These are phyloP conservation scores for Schrenkiella parvula DNA, from an alignment of 345 rosid species.

Conservation along the genomic window DNA sequence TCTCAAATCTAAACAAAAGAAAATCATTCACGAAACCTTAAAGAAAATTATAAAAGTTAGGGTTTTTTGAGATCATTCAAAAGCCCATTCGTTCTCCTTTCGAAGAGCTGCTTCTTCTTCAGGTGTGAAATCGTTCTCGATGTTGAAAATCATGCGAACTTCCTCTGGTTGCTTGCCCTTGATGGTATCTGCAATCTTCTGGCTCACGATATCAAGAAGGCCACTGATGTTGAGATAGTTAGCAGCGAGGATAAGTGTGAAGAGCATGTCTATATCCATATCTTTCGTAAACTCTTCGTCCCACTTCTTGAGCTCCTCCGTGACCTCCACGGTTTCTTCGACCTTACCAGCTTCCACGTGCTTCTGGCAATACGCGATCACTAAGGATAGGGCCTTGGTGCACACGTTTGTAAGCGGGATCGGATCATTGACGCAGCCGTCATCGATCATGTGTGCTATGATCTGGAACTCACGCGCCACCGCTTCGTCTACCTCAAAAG, in stretches of 20 bases:
- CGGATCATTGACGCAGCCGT: conserved; percentile 45
- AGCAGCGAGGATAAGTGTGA: conserved; percentile 52
- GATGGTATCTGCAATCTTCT: conserved; percentile 54
- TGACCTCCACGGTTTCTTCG: conserved; percentile 28
- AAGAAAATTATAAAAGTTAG: not conserved
- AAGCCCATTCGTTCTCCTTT: conserved; percentile 62
- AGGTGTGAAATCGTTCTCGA: conserved; percentile 45
- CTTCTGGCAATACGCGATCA: conserved; percentile 59
- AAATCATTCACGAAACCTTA: not conserved
- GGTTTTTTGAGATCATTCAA: conserved; percentile 26
- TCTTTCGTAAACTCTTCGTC: conserved; percentile 48
- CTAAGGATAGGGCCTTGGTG: conserved; percentile 42
- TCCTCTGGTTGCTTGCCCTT: conserved; percentile 48
- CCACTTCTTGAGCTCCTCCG: conserved; percentile 40
- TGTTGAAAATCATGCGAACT: conserved; percentile 45
- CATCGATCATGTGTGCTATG: conserved; percentile 59
- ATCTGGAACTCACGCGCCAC: conserved; percentile 58
- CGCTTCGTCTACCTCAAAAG: conserved; percentile 50
- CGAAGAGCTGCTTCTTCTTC: conserved; percentile 60
- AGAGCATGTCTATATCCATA: conserved; percentile 37
- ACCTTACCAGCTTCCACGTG: conserved; percentile 44
- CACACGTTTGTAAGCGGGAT: conserved; percentile 66
- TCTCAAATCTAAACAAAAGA: not conserved
- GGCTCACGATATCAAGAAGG: conserved; percentile 52
- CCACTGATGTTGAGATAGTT: conserved; percentile 56